Percentiles rank a stretch among this genome's conserved stretches.
These are phyloP conservation scores for Astrothelium subdiscretum DNA, from an alignment of 495 filamentous ascomycete genomes.

Conservation along the genomic window DNA sequence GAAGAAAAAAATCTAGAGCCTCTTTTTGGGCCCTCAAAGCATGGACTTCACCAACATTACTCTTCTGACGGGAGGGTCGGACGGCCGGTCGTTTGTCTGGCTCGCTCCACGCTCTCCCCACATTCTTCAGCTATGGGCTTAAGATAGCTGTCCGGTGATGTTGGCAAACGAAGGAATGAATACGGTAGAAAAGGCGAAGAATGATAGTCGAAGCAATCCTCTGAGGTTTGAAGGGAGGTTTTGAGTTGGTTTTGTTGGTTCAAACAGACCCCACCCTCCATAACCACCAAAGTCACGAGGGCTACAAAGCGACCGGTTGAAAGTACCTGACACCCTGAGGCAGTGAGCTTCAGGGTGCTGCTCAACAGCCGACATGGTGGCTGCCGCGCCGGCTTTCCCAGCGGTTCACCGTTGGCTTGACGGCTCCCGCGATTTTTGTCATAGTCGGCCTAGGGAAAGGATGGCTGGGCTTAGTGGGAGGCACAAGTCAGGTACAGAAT, in stretches of 20 bases:
- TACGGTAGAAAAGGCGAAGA: not conserved
- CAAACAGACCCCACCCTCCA: not conserved
- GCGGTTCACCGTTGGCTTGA: not conserved
- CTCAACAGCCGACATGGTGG: not conserved
- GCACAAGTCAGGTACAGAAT: constrained; percentile 1
- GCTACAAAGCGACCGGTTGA: too few species aligned
- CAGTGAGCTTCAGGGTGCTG: not conserved
- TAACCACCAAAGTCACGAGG: not conserved
- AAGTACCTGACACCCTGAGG: too few species aligned
- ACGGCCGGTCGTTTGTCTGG: not conserved
- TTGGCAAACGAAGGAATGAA: not conserved
- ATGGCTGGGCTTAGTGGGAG: not conserved
- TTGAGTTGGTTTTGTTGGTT: not conserved
- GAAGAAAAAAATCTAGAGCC: not conserved
- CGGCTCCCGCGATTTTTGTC: not conserved
- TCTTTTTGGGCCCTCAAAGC: not conserved
- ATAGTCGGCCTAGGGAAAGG: not conserved
- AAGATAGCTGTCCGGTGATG: not conserved
- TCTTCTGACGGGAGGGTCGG: not conserved
- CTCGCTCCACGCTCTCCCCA: not conserved
- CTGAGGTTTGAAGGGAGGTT: not conserved
- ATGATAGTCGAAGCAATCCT: not conserved
- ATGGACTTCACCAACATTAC: not conserved
- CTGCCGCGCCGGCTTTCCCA: not conserved
- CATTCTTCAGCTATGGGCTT: not conserved